phyloP scores from a whole-genome alignment of 768 basidiomycete species.

The Exidia glandulosa region DNA sequence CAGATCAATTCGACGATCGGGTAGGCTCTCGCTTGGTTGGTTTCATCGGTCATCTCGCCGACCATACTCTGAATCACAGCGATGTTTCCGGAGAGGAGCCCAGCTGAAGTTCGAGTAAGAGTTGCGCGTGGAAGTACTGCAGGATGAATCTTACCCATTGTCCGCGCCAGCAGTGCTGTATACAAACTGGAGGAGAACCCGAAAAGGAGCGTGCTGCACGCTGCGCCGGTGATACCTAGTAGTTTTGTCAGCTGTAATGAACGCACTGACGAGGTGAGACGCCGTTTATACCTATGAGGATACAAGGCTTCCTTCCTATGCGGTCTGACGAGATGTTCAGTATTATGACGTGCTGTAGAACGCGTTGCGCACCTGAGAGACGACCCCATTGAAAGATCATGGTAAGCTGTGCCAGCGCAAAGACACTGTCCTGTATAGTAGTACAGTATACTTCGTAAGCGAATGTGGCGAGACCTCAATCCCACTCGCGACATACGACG shows the following conservation, averaged over 20 bases:
- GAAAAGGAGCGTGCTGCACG: conserved; percentile 40
- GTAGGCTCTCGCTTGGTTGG: conserved; percentile 49
- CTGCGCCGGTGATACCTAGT: conserved; percentile 12
- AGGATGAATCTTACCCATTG: conserved; percentile 42
- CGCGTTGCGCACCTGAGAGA: conserved; percentile 34
- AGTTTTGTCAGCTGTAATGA: neutral
- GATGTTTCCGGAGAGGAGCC: conserved; percentile 51
- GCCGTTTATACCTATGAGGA: conserved; percentile 42
- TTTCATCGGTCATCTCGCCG: conserved; percentile 53
- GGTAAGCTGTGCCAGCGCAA: conserved; percentile 47
- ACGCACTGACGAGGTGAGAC: conserved; percentile 10
- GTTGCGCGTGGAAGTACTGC: conserved; percentile 1
- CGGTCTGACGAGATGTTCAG: conserved; percentile 28
- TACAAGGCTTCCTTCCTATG: conserved; percentile 53
- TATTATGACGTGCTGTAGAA: neutral
- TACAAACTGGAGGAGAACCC: conserved; percentile 47
- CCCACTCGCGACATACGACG: conserved; percentile 38
- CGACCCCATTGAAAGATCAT: conserved; percentile 56
- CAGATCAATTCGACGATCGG: conserved; percentile 52
- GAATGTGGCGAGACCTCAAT: neutral
- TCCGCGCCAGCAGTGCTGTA: conserved; percentile 38
- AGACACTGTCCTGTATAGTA: conserved; percentile 46
- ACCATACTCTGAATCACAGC: conserved; percentile 52
- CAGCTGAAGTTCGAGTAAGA: conserved; percentile 30
- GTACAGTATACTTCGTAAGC: neutral